Evolutionary conservation across 805 yeast species (phyloP).

Genomic region (Wickerhamiella siamensis): DNA sequence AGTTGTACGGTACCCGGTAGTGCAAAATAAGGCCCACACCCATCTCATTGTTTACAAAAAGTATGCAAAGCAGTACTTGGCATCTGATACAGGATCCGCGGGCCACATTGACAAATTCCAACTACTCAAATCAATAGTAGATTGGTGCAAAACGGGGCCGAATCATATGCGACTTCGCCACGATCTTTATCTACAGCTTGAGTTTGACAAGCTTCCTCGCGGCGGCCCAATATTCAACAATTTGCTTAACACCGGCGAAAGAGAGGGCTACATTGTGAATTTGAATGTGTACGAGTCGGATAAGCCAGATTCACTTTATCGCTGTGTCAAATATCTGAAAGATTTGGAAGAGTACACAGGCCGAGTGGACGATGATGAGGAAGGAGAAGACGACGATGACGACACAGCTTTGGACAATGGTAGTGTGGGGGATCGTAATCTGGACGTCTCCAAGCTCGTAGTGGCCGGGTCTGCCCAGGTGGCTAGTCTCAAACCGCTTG

Average conservation of each 20-base stretch:
- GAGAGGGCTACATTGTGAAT: conserved; percentile 19
- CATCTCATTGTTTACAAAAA: conserved; percentile 22
- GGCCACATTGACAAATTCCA: conserved; percentile 13
- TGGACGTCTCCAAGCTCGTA: conserved; percentile 4
- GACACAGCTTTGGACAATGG: conserved; percentile 10
- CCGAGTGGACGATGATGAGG: conserved; percentile 25
- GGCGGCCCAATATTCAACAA: conserved; percentile 15
- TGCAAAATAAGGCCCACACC: conserved; percentile 24
- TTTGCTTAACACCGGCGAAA: conserved; percentile 19
- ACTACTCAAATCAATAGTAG: conserved; percentile 19
- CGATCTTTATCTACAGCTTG: conserved; percentile 29
- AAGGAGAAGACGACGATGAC: conserved; percentile 21
- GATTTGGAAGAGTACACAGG: conserved; percentile 20
- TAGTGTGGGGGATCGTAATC: neutral
- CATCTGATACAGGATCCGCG: neutral
- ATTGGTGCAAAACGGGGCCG: conserved; percentile 20
- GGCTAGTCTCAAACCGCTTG: conserved; percentile 4
- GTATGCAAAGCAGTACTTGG: conserved; percentile 16
- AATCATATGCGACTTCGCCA: conserved; percentile 24
- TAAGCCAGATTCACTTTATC: conserved; percentile 20
- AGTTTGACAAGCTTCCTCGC: conserved; percentile 22
- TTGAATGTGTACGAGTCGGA: conserved; percentile 25
- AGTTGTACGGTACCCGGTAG: conserved; percentile 24
- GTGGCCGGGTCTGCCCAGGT: conserved; percentile 5
- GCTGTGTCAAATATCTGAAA: conserved; percentile 24